Evolutionary conservation across 202 grass and related monocot genomes (phyloP).

Genomic region (Bolboschoenoplectus hybrid): DNA sequence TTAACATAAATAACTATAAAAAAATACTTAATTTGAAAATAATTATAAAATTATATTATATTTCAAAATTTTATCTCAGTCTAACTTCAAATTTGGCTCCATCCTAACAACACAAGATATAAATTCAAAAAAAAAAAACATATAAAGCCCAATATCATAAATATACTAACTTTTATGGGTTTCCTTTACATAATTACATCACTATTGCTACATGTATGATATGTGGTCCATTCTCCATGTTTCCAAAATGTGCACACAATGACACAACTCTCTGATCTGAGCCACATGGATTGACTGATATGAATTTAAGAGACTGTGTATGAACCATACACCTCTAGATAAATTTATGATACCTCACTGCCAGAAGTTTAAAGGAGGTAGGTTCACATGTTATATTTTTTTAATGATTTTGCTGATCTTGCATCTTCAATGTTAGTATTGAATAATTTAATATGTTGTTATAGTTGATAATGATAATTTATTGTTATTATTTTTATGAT

Average conservation of each 20-base stretch:
- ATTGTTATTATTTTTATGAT: no score
- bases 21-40: no score
- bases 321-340: neutral
- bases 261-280: neutral
- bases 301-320: neutral
- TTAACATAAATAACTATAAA: no score
- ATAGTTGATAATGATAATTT: no score
- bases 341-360: neutral
- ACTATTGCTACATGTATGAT: neutral
- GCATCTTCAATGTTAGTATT: neutral
- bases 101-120: no score
- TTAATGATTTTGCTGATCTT: neutral
- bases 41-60: no score
- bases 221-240: neutral
- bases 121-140: no score
- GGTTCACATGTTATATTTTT: neutral
- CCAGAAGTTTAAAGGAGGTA: neutral
- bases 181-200: neutral
- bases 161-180: neutral
- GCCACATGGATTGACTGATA: neutral
- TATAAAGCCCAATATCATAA: no score
- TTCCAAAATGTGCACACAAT: constrained; percentile 17
- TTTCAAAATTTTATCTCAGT: no score
- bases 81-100: no score
- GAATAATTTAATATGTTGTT: no score